Conservation (phyloP, 192 early-diverging fungal species). For the Coemansia javaensis region DNA sequence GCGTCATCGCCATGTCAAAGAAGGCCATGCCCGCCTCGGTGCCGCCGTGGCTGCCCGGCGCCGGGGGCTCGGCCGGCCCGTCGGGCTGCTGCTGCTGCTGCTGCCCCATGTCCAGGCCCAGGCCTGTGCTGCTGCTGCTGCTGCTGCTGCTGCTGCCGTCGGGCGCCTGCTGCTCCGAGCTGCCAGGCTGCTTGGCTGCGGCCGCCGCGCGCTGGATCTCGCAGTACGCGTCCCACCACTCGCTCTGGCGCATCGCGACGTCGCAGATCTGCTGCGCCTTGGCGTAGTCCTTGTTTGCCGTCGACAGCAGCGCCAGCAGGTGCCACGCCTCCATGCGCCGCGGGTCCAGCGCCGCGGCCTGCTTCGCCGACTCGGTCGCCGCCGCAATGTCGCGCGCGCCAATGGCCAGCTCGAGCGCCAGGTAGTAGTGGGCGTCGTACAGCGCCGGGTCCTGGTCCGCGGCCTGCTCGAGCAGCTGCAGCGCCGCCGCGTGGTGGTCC, state of each 20-base stretch:
- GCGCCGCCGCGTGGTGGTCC: constrained; percentile 56
- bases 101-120: too few relatives aligned
- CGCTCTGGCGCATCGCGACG: constrained; percentile 57
- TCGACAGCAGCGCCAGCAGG: constrained; percentile 61
- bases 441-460: constrained; percentile 48
- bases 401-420: constrained; percentile 64
- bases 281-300: constrained; percentile 61
- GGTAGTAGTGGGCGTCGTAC: constrained; percentile 61
- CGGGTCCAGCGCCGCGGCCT: constrained; percentile 52
- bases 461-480: constrained; percentile 53
- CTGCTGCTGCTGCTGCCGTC: too few relatives aligned
- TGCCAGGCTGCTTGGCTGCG: not conserved
- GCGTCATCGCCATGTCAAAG: constrained; percentile 60
- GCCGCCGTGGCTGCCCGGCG: not conserved
- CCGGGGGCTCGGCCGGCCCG: not conserved
- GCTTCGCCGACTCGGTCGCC: constrained; percentile 54
- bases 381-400: constrained; percentile 56
- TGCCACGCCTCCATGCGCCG: constrained; percentile 69
- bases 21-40: constrained; percentile 57
- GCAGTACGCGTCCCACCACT: constrained; percentile 39
- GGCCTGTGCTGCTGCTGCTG: not conserved
- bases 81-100: too few relatives aligned
- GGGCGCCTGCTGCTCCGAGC: too few relatives aligned
- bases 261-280: constrained; percentile 64
- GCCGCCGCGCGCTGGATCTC: constrained; percentile 6